A percentile compares a stretch with the other conserved stretches of the same genome.
phyloP scores from a whole-genome alignment of 1,284 basidiomycete species.

The Apiotrichum montevideense region DNA sequence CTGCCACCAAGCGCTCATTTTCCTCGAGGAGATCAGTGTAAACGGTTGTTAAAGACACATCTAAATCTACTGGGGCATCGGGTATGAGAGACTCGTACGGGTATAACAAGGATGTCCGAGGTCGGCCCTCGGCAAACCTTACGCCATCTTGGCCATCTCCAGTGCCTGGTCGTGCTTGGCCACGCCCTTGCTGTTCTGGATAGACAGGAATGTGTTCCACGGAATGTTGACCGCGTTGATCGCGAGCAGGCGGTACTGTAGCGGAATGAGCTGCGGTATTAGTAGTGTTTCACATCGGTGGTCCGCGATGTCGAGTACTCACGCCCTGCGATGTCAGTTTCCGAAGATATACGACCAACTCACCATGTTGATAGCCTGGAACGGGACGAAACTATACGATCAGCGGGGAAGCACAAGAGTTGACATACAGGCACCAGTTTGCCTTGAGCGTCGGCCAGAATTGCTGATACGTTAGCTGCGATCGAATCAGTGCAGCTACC shows the following conservation, averaged over 20 bases:
- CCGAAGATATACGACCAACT: not conserved
- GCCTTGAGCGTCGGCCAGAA: conserved; percentile 40
- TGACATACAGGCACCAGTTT: conserved; percentile 43
- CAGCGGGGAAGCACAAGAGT: not conserved
- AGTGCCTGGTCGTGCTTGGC: not conserved
- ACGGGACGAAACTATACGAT: conserved; percentile 42
- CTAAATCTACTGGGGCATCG: too few species aligned
- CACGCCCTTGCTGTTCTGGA: conserved; percentile 35
- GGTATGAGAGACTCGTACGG: too few species aligned
- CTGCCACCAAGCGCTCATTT: too few species aligned
- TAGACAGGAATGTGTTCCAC: conserved; percentile 48
- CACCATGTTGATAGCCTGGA: conserved; percentile 48
- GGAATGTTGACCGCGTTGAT: conserved; percentile 49
- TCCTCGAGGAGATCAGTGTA: too few species aligned
- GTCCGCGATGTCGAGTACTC: conserved; percentile 6
- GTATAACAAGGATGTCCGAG: too few species aligned
- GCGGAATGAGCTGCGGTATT: conserved; percentile 42
- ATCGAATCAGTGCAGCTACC: not conserved
- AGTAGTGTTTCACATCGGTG: not conserved
- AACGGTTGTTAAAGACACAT: too few species aligned
- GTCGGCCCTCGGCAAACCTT: not conserved
- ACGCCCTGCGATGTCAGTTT: conserved; percentile 15
- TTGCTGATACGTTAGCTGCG: conserved; percentile 17
- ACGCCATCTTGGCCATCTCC: conserved; percentile 2
- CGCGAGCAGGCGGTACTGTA: conserved; percentile 46